Evolutionary conservation across 768 basidiomycete species (phyloP).

Genomic region (Hysterangium stoloniferum): DNA sequence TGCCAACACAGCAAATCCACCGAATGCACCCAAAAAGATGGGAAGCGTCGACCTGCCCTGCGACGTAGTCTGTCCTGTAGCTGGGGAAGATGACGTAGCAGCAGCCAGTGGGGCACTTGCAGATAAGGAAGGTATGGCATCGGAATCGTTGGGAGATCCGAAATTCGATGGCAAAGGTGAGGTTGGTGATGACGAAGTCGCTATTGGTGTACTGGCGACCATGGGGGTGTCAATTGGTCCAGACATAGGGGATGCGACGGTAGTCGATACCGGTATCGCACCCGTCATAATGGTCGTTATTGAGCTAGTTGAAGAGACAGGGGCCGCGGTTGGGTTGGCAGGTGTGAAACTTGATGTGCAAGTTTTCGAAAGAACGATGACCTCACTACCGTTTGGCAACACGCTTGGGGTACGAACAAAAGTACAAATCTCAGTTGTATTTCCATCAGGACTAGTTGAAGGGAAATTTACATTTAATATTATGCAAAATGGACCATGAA

Average conservation of each 20-base stretch:
- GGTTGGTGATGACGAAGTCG: background rate
- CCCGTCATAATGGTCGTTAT: background rate
- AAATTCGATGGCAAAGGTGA: background rate
- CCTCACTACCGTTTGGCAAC: background rate
- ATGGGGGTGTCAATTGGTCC: too few relatives aligned
- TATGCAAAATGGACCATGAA: background rate
- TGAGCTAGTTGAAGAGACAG: background rate
- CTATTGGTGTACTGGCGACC: too few relatives aligned
- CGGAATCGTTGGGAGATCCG: background rate
- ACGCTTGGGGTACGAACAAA: background rate
- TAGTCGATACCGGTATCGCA: background rate
- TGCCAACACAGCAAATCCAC: constrained; percentile 3
- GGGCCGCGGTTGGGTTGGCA: background rate
- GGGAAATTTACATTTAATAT: background rate
- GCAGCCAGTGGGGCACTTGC: background rate
- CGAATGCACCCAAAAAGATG: constrained; percentile 7
- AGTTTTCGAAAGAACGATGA: background rate
- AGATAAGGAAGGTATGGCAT: background rate
- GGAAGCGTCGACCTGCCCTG: too few relatives aligned
- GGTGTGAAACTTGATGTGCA: constrained; percentile 2
- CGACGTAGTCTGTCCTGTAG: background rate
- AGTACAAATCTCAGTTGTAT: constrained; percentile 1
- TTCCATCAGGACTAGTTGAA: background rate
- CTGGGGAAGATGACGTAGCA: background rate
- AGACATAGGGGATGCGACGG: background rate